These are phyloP conservation scores for Chamaecrista fasciculata DNA, from an alignment of 306 rosid genomes.

Conservation along the genomic window DNA sequence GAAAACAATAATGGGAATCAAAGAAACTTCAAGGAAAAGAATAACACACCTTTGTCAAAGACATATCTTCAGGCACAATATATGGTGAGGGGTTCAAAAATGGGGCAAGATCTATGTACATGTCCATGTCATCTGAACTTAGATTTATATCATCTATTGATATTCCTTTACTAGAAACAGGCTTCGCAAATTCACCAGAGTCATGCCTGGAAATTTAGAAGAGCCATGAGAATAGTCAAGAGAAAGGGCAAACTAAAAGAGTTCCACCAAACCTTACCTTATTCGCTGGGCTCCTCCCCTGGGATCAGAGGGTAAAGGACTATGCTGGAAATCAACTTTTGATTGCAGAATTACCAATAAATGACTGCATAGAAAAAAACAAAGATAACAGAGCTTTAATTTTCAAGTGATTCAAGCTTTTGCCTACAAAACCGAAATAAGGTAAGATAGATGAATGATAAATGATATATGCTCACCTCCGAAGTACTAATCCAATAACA, in stretches of 20 bases:
- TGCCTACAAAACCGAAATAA: conserved; percentile 3
- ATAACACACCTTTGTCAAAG: conserved; percentile 73
- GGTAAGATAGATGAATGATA: background rate
- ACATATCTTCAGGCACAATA: conserved; percentile 95
- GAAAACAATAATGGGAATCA: conserved; percentile 16
- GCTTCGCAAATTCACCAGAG: conserved; percentile 83
- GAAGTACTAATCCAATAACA: conserved; percentile 86
- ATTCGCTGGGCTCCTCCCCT: conserved; percentile 54
- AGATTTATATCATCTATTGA: conserved; percentile 74
- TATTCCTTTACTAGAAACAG: conserved; percentile 94
- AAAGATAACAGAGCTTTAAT: conserved; percentile 8
- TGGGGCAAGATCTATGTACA: conserved; percentile 94
- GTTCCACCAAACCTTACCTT: conserved; percentile 43
- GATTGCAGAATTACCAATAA: conserved; percentile 87
- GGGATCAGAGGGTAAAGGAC: conserved; percentile 79
- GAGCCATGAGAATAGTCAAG: conserved; percentile 35
- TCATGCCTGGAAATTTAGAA: conserved; percentile 61
- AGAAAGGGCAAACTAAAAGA: conserved; percentile 19
- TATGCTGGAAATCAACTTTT: conserved; percentile 90
- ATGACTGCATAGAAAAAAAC: conserved; percentile 66
- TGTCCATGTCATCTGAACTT: conserved; percentile 88
- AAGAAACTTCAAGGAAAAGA: conserved; percentile 10
- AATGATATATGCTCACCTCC: conserved; percentile 54
- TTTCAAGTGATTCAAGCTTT: conserved; percentile 14
- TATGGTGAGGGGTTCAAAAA: conserved; percentile 92